phyloP scores from a whole-genome alignment of 306 rosid species.

The Malus sylvestris region DNA sequence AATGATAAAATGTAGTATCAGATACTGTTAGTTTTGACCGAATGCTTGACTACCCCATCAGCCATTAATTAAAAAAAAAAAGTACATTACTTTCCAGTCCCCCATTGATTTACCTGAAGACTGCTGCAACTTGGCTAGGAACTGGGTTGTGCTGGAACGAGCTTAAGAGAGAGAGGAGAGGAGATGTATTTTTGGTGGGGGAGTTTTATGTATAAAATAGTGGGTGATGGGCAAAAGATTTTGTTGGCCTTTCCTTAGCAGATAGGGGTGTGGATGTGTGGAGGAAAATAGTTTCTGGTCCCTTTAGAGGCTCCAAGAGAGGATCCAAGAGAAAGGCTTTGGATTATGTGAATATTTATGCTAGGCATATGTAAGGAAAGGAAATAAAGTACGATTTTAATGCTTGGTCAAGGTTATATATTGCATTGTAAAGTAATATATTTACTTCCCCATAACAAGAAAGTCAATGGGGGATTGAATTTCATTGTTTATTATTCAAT shows the following conservation, averaged over 20 bases:
- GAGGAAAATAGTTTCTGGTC: slow-evolving; percentile 57
- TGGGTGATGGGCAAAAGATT: slow-evolving; percentile 25
- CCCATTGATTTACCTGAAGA: slow-evolving; percentile 33
- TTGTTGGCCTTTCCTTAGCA: slow-evolving; percentile 55
- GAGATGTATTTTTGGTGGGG: neutral
- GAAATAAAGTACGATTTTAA: no score
- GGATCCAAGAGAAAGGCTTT: slow-evolving; percentile 15
- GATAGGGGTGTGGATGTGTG: slow-evolving; percentile 71
- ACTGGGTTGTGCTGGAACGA: slow-evolving; percentile 15
- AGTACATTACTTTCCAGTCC: neutral
- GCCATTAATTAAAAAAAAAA: neutral
- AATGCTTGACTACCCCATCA: neutral
- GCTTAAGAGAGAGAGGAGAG: neutral
- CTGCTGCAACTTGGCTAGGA: slow-evolving; percentile 27
- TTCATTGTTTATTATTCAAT: neutral
- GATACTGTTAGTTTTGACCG: slow-evolving; percentile 1
- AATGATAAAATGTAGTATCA: neutral
- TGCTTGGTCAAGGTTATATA: no score
- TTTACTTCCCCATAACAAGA: neutral
- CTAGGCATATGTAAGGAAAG: neutral
- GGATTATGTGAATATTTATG: neutral
- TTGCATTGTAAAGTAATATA: no score
- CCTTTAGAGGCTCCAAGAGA: slow-evolving; percentile 22
- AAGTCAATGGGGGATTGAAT: neutral
- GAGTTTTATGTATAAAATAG: slow-evolving; percentile 13